Conservation (phyloP, 148 eudicot genomes). For the Pharnaceum exiguum region DNA sequence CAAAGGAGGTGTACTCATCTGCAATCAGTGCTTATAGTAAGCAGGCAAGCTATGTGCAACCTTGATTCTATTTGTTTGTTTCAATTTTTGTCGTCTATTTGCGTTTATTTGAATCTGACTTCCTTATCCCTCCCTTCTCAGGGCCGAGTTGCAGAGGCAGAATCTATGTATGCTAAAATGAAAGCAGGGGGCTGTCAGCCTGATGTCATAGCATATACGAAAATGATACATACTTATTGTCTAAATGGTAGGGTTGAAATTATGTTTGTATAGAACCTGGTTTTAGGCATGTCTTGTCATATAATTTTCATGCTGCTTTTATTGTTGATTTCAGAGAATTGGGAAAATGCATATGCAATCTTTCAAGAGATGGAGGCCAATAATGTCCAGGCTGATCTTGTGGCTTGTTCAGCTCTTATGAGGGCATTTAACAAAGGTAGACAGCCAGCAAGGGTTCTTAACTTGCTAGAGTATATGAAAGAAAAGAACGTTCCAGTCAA, state of each 20-base stretch:
- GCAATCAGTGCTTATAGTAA: constrained; percentile 79
- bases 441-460: constrained; percentile 72
- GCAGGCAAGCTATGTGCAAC: constrained; percentile 55
- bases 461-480: constrained; percentile 53
- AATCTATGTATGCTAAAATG: constrained; percentile 61
- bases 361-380: constrained; percentile 79
- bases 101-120: constrained; percentile 16
- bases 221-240: constrained; percentile 73
- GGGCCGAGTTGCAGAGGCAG: constrained; percentile 77
- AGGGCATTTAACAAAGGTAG: constrained; percentile 74
- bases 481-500: constrained; percentile 50
- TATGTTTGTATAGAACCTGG: neutral
- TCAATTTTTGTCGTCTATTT: too few relatives aligned
- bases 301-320: neutral
- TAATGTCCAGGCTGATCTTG: constrained; percentile 58
- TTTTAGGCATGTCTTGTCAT: neutral
- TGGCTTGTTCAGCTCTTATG: constrained; percentile 87
- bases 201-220: constrained; percentile 76
- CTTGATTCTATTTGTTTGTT: constrained; percentile 8
- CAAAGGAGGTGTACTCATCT: constrained; percentile 88
- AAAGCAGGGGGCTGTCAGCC: constrained; percentile 57
- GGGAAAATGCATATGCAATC: constrained; percentile 61
- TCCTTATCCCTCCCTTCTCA: constrained; percentile 19
- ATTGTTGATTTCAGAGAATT: constrained; percentile 43
- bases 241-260: constrained; percentile 46